Evolutionary conservation across 2,329 filamentous ascomycete genomes (phyloP).

Genomic region (Domatiomyces globalis): DNA sequence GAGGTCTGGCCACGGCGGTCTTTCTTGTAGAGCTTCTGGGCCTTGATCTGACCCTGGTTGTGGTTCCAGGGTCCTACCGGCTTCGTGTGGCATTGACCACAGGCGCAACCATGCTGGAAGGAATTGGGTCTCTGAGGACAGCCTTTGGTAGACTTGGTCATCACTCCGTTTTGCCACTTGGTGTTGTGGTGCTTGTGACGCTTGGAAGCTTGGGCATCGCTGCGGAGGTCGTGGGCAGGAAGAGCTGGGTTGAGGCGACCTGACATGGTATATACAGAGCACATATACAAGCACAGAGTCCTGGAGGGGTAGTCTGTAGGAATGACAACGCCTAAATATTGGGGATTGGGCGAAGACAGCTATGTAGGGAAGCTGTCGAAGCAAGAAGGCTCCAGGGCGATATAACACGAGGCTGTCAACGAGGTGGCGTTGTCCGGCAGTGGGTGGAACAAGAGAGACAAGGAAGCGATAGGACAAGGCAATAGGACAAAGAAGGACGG

Average conservation of each 20-base stretch:
- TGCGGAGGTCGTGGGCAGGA: slow-evolving; percentile 40
- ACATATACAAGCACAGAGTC: too few species aligned
- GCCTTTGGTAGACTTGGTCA: slow-evolving; percentile 8
- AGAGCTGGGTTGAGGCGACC: slow-evolving; percentile 19
- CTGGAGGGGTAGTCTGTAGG: neutral
- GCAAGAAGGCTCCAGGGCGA: neutral
- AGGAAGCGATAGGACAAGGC: neutral
- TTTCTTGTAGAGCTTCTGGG: slow-evolving; percentile 3
- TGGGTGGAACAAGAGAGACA: neutral
- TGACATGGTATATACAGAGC: neutral
- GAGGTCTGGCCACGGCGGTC: slow-evolving; percentile 9
- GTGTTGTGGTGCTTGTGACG: slow-evolving; percentile 26
- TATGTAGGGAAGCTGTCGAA: neutral
- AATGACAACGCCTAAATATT: neutral
- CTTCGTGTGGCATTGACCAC: neutral
- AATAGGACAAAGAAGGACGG: slow-evolving; percentile 1
- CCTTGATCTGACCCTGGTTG: neutral
- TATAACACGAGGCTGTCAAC: neutral
- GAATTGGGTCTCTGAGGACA: slow-evolving; percentile 1
- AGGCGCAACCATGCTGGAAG: neutral
- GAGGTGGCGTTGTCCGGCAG: neutral
- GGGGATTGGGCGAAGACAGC: neutral
- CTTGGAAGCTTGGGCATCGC: slow-evolving; percentile 36
- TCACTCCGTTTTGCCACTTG: slow-evolving; percentile 28
- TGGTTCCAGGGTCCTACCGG: neutral